Evolutionary conservation across 768 basidiomycete species (phyloP).

Genomic region (Suillus variegatus): DNA sequence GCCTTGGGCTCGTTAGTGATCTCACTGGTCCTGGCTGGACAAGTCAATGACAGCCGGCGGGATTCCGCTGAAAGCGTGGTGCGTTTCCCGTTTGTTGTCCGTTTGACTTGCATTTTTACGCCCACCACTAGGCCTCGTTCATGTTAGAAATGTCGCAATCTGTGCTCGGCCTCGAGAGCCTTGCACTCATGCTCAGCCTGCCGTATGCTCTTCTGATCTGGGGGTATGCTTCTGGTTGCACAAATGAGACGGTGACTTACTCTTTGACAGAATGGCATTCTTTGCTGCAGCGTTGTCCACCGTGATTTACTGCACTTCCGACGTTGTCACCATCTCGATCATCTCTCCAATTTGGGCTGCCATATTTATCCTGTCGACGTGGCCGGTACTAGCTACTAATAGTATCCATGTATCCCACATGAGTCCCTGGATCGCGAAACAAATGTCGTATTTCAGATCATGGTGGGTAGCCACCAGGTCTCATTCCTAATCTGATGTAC

Average conservation of each 20-base stretch:
- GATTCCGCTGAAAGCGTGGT: slow-evolving; percentile 31
- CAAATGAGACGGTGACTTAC: neutral
- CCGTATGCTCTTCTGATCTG: slow-evolving; percentile 35
- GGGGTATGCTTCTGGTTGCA: slow-evolving; percentile 7
- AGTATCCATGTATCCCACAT: neutral
- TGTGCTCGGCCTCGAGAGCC: slow-evolving; percentile 17
- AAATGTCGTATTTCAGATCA: neutral
- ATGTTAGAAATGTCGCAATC: slow-evolving; percentile 9
- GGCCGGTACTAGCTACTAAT: neutral
- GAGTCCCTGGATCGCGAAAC: neutral
- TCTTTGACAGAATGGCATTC: slow-evolving; percentile 3
- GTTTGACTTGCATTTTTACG: neutral
- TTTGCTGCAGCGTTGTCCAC: slow-evolving; percentile 6
- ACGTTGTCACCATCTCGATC: neutral
- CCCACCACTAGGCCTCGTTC: slow-evolving; percentile 4
- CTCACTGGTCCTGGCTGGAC: slow-evolving; percentile 29
- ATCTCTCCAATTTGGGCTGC: slow-evolving; percentile 4
- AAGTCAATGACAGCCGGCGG: slow-evolving; percentile 13
- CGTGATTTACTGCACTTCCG: neutral
- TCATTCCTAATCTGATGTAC: neutral
- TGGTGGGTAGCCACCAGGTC: neutral
- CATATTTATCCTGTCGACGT: neutral
- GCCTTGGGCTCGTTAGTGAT: slow-evolving; percentile 37
- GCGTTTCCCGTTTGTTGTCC: slow-evolving; percentile 21
- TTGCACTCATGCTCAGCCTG: slow-evolving; percentile 34